Base-by-base conservation (phyloP, 1,139 yeast genomes). In the Pichia sp. region DNA sequence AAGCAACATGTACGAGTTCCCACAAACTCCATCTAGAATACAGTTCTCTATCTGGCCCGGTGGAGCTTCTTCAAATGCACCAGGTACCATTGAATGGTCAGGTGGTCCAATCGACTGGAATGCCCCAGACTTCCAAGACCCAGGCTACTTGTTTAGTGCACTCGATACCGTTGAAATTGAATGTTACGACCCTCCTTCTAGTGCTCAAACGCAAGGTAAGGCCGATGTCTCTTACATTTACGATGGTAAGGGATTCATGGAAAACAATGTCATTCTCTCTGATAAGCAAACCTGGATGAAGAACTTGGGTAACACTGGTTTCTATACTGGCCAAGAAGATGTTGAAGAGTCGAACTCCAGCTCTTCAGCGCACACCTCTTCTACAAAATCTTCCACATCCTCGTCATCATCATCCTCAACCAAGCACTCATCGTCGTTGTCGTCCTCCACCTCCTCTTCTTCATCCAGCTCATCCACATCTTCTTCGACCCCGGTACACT, bases 21-120 rank as follows among this genome's bases (percentile, higher is more conserved):
- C 97, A n/a, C 93, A 85, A 62, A 86, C 96, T 4, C 97, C 97
- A 2, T 67, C 91, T 34, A 74, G 94, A 54, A 62, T 88, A 40
- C 94, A 88, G 62, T 62, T 85, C 38, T 86, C 95, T 6, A 59
- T 88, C 44, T 88, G 97, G 97, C 95, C 97, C 5, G 96, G 84
- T 58, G 96, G 96, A 42, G 72, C 69, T 42, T 62, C 74, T 19
- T 50, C 67, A 33, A 74, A 74, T 55, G 77, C 76, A 25, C 60
- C 64, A 30, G 97, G 96, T 56, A 88, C 96, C 14, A 68, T 79
- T 46, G 81, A 73, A 47, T 88, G 97, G 96, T 94, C 96, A 26
- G 96, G 97, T 56, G 97, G 96, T 54, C 63, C 53, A 6, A 74
- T 87, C 41, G 72, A 86, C 63, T 88, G 96, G 96, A 63, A 79